Evolutionary conservation across 225 moss, liverwort and hornwort genomes (phyloP), one percentile per base, ranked within the genome.

Genomic region (Marchantia polymorpha): DNA sequence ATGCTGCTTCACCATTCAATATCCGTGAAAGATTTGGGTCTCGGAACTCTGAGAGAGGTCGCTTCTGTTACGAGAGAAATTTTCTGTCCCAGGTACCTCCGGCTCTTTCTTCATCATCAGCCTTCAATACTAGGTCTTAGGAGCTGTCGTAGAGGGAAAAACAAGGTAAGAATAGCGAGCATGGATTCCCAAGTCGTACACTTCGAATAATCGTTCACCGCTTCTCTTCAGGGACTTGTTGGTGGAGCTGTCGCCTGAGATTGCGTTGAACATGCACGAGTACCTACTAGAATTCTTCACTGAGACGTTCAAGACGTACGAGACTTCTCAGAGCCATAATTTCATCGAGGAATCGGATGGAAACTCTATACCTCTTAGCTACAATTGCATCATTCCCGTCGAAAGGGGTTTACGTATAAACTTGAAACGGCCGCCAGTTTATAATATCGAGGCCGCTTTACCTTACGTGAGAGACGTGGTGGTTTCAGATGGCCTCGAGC

Each of bases 1-100:
- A 87, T 78, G 58, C 58, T 93, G 20, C 88, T 89, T n/a, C 87
- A 91, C 50, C 90, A 96, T 47, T 66, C 84, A 14, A 72, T 89
- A 1, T 86, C 83, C 8, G 51, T 89, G 39, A 90, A 78, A n/a
- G 95, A 92, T 63, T 88, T 89, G 39, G 83, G 84, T 61, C 87
- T 93, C 83, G 81, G 85, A 53, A 89, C 87, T 4, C 2, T 56
- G 56, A 78, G 85, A 52, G 81, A 92, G 83, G 89, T 88, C 77
- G 87, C 89, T 12, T 25, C 63, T 19, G 76, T 86, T 14, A 82
- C 90, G 50, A 75, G 80, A 3, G 78, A 88, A 22, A 81, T 92
- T 70, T 81, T 95, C 12, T 61, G 86, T 46, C 83, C 84, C 48
- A 83, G 87, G 77, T 84, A 81, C 19, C 0, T 52, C 64, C 23